Evolutionary conservation across 2,329 filamentous ascomycete genomes (phyloP).

Genomic region (Thermomyces lanuginosus): DNA sequence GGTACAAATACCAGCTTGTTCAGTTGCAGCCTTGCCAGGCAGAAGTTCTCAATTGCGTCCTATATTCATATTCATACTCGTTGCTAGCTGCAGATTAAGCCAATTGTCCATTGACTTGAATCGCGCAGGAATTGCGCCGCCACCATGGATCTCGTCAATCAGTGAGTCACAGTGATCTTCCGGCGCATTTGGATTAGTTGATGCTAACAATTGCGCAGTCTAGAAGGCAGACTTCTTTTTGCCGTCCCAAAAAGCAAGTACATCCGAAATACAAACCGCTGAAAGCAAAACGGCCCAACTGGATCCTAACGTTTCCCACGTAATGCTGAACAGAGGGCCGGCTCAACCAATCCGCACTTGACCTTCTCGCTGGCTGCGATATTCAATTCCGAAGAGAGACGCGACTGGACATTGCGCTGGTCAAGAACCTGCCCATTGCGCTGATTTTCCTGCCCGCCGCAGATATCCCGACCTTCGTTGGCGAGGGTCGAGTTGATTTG

Average conservation of each 20-base stretch:
- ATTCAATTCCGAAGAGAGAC: conserved; percentile 93
- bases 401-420: conserved; percentile 89
- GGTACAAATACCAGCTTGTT: too few species aligned
- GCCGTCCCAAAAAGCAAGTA: conserved; percentile 93
- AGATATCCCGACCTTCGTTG: conserved; percentile 94
- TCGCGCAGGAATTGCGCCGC: too few species aligned
- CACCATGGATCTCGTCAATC: conserved; percentile 46
- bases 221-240: conserved; percentile 85
- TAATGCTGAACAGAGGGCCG: conserved; percentile 57
- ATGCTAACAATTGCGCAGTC: conserved; percentile 33
- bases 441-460: conserved; percentile 93
- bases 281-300: not conserved
- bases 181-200: too few species aligned
- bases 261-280: conserved; percentile 3
- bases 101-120: too few species aligned
- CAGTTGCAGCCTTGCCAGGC: too few species aligned
- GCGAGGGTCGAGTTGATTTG: conserved; percentile 80
- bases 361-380: conserved; percentile 83
- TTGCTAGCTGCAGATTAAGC: too few species aligned
- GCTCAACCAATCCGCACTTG: conserved; percentile 70
- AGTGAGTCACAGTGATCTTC: too few species aligned
- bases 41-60: too few species aligned
- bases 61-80: too few species aligned
- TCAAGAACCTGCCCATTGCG: conserved; percentile 90
- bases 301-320: not conserved